A percentile compares a stretch with the other conserved stretches of the same genome.
Conservation (phyloP, 495 filamentous ascomycete species). For the Sordaria brevicollis region DNA sequence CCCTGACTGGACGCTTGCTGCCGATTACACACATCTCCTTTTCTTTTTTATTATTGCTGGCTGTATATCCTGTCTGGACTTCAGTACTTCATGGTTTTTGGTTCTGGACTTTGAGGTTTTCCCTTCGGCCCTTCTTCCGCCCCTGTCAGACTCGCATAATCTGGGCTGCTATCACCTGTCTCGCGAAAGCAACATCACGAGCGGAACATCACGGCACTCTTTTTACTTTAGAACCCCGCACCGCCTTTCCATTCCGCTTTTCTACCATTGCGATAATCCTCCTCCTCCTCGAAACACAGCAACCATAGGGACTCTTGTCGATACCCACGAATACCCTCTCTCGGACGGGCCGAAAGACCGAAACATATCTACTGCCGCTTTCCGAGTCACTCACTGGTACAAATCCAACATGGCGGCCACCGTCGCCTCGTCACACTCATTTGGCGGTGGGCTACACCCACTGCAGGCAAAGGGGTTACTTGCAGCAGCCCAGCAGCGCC, state of each 20-base stretch:
- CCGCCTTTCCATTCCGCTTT: neutral
- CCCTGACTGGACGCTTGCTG: neutral
- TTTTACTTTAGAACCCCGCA: neutral
- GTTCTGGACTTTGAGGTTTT: neutral
- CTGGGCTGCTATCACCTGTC: neutral
- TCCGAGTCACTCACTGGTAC: neutral
- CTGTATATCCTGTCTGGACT: neutral
- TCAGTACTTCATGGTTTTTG: neutral
- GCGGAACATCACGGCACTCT: neutral
- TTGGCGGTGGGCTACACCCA: slow-evolving; percentile 20
- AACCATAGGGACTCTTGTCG: neutral
- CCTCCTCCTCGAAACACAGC: neutral
- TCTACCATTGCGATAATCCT: too few relatives aligned
- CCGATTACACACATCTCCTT: neutral
- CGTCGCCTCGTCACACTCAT: slow-evolving; percentile 19
- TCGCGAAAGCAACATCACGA: neutral
- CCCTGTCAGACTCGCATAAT: neutral
- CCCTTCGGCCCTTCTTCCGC: neutral
- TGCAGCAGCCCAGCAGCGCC: slow-evolving; percentile 9
- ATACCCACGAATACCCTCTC: neutral
- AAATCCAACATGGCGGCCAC: slow-evolving; percentile 19
- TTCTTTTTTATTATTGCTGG: too few relatives aligned
- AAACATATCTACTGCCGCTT: neutral
- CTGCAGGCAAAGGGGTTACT: slow-evolving; percentile 16
- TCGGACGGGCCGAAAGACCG: neutral